Evolutionary conservation across 75 land plant species (phyloP), one percentile per base, ranked within the genome.

Genomic region (Sequoiadendron giganteum): DNA sequence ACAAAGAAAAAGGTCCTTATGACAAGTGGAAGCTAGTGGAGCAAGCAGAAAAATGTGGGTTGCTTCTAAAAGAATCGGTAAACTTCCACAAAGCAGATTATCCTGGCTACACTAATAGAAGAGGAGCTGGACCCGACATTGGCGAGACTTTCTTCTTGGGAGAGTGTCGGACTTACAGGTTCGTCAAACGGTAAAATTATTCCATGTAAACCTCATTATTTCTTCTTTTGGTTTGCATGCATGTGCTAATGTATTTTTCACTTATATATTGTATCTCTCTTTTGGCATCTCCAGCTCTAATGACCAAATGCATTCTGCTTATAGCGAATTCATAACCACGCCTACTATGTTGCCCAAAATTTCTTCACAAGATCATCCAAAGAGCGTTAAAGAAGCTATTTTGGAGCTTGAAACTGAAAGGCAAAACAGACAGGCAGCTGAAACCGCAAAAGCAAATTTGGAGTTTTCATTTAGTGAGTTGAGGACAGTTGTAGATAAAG

Each of bases 61-160:
- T 42, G 43, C 43, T 42, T 42, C 4, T 92, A 84, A 72, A 65
- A 18, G 90, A 88, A n/a, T n/a, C 85, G 52, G 90, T 54, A 16
- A 55, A 88, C 40, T 93, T 93, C 58, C 52, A 87, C 5, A 89
- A 49, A 14, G 70, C 47, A 58, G 92, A 92, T 58, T 93, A 93
- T 87, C 95, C 91, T 21, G 90, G 92, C 28, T 93, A 93, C 56
- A 45, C 83, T 55, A 92, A 93, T 56, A 92, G 90, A 47, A 89
- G 87, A 90, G 93, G 94, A 36, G 89, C 76, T 34, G 92, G 93
- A 34, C 1, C 21, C 5, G 78, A 72, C n/a, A 83, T 88, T 3
- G 79, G 39, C 34, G 8, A 34, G 11, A 0, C 79, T 76, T 76
- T 76, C 42, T 34, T 36, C 16, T 34, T 76, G 79, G 79, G 79